Percentiles rank a stretch among this genome's conserved stretches.
Evolutionary conservation across 2,329 filamentous ascomycete species (phyloP).

Genomic region (Proliferodiscus dingleyae): DNA sequence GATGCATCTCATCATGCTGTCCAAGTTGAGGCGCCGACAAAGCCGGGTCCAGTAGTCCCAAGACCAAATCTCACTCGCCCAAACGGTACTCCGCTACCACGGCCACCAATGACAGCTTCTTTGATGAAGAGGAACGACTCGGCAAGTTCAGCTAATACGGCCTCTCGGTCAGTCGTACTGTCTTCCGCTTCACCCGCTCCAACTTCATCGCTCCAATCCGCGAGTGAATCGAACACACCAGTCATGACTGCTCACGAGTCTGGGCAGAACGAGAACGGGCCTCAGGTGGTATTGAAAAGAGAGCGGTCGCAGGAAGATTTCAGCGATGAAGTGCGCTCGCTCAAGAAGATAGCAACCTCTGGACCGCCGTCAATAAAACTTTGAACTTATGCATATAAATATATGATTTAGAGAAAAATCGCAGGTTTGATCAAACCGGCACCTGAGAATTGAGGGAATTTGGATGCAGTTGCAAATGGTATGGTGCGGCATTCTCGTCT

Average conservation of each 20-base stretch:
- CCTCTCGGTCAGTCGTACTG: slow-evolving; percentile 13
- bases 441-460: too few species aligned
- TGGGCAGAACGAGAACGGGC: slow-evolving; percentile 7
- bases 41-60: slow-evolving; percentile 19
- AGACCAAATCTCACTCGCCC: slow-evolving; percentile 26
- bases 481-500: background rate
- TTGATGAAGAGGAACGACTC: slow-evolving; percentile 23
- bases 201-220: slow-evolving; percentile 2
- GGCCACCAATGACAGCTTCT: slow-evolving; percentile 28
- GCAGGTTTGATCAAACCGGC: too few species aligned
- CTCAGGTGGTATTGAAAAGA: slow-evolving; percentile 19
- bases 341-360: slow-evolving; percentile 20
- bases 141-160: slow-evolving; percentile 18
- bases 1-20: slow-evolving; percentile 14
- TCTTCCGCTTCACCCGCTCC: slow-evolving; percentile 24
- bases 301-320: slow-evolving; percentile 19
- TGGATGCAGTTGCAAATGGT: too few species aligned
- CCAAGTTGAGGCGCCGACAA: slow-evolving; percentile 17
- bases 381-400: slow-evolving; percentile 6
- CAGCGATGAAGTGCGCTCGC: slow-evolving; percentile 17
- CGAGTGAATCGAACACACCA: slow-evolving; percentile 8
- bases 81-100: slow-evolving; percentile 20
- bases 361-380: slow-evolving; percentile 18
- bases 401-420: too few species aligned
- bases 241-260: slow-evolving; percentile 11